A percentile compares a stretch with the other conserved stretches of the same genome.
Conservation (phyloP, 495 filamentous ascomycete species). For the Lophium mytilinum region DNA sequence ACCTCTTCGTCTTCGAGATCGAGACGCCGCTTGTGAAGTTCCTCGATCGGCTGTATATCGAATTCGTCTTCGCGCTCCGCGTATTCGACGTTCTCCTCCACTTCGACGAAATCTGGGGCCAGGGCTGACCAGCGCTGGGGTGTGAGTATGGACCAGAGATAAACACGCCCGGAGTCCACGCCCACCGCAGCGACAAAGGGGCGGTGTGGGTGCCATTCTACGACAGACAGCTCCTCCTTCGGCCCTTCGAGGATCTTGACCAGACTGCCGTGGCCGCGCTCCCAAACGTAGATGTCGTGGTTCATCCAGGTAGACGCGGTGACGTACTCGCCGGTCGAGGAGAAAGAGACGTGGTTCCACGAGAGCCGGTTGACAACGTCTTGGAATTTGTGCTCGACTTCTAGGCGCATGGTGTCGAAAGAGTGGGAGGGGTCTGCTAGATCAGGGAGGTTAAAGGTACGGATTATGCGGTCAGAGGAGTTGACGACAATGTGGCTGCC, state of each 20-base stretch:
- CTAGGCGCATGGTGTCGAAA: slow-evolving; percentile 67
- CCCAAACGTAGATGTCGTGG: slow-evolving; percentile 97
- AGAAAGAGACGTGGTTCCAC: slow-evolving; percentile 96
- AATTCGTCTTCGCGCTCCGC: slow-evolving; percentile 94
- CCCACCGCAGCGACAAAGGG: slow-evolving; percentile 85
- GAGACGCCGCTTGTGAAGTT: slow-evolving; percentile 81
- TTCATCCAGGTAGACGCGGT: slow-evolving; percentile 93
- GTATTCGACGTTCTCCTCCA: slow-evolving; percentile 97
- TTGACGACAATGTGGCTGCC: slow-evolving; percentile 84
- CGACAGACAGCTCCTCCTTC: slow-evolving; percentile 85
- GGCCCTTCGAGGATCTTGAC: slow-evolving; percentile 94
- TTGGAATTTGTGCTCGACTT: slow-evolving; percentile 96
- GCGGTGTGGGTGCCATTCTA: slow-evolving; percentile 93
- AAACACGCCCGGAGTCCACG: slow-evolving; percentile 78
- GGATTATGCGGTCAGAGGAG: slow-evolving; percentile 82
- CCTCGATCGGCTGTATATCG: slow-evolving; percentile 91
- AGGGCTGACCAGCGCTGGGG: slow-evolving; percentile 95
- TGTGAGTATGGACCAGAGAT: slow-evolving; percentile 85
- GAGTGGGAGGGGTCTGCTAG: slow-evolving; percentile 49
- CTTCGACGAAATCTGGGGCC: slow-evolving; percentile 92
- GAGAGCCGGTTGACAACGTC: slow-evolving; percentile 89
- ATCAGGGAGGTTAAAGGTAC: slow-evolving; percentile 73
- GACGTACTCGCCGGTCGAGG: slow-evolving; percentile 80
- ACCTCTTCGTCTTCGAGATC: slow-evolving; percentile 85
- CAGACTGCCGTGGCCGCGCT: slow-evolving; percentile 82